Evolutionary conservation across 257 asterid genomes (phyloP), one percentile per base, ranked within the genome.

Genomic region (Przewalskia tangutica): DNA sequence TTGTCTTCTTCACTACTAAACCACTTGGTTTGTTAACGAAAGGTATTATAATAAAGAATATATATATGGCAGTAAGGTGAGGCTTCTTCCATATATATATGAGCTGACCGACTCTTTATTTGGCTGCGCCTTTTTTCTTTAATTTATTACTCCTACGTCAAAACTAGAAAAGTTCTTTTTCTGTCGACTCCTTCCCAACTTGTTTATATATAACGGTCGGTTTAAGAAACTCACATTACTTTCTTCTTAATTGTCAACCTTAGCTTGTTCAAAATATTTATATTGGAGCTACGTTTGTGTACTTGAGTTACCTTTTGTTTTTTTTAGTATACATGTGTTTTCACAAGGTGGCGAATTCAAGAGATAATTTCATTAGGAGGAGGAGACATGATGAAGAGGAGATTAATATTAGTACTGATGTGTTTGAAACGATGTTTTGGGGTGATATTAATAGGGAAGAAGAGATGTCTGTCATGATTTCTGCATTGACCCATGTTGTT

Each of bases 401-500:
- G 73, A 56, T 27, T 1, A 27, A 27, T 27, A n/a, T n/a, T n/a
- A 27, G 32, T 27, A 27, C 32, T 27, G 32, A 20, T 58, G 53
- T 82, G 18, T 81, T 87, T 60, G 66, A 81, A 34, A 81, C 83
- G 8, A 78, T 81, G 91, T 46, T 84, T 82, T 75, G 67, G 4
- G 84, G 87, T 62, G 48, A 3, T 20, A 73, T 84, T 14, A 81
- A 85, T 59, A 89, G 95, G 77, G 92, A 95, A 82, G 83, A 80
- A 9, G 98, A 95, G 85, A 91, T 93, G 91, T 91, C 95, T 6
- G 90, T 84, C 0, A 94, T 94, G 91, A 97, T 94, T 20, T 92
- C 92, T 1, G 97, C 97, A 58, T 70, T 92, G 73, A 80, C 89
- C 27, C 89, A 85, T 59, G 98, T 94, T 32, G 90, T 94, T 53